A percentile compares a stretch with the other conserved stretches of the same genome.
phyloP scores from a whole-genome alignment of 768 basidiomycete species.

The Melanogaster broomeanus region DNA sequence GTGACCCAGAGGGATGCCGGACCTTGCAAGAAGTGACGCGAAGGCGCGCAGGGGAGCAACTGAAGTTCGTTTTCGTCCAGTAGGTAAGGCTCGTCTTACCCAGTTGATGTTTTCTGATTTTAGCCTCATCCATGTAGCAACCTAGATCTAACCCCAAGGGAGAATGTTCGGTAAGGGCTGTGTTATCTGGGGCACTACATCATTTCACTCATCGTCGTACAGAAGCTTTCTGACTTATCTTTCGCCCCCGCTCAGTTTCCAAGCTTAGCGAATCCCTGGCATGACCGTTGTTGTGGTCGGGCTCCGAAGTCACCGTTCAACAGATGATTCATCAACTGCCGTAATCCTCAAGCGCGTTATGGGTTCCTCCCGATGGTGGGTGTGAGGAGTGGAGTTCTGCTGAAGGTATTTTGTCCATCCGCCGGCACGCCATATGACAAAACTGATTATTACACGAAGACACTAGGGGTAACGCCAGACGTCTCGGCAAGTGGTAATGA shows the following conservation, averaged over 20 bases:
- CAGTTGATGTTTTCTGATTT: neutral
- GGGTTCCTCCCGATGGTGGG: conserved; percentile 93
- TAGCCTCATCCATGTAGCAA: neutral
- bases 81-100: neutral
- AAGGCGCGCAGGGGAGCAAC: too few relatives aligned
- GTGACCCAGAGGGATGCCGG: too few relatives aligned
- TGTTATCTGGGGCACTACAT: conserved; percentile 87
- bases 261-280: conserved; percentile 64
- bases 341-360: conserved; percentile 62
- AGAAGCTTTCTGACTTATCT: conserved; percentile 80
- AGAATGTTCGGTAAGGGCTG: conserved; percentile 89
- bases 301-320: conserved; percentile 72
- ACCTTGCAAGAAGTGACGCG: too few relatives aligned
- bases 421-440: neutral
- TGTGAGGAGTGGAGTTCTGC: conserved; percentile 75
- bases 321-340: conserved; percentile 88
- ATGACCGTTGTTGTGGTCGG: conserved; percentile 90
- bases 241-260: conserved; percentile 75
- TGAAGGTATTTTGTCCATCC: conserved; percentile 61
- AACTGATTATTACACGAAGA: neutral
- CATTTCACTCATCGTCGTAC: conserved; percentile 75
- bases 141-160: conserved; percentile 82
- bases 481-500: conserved; percentile 79
- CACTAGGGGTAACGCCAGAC: conserved; percentile 89
- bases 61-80: too few relatives aligned